Evolutionary conservation across 306 rosid genomes (phyloP).

Genomic region (Spatholobus suberectus): DNA sequence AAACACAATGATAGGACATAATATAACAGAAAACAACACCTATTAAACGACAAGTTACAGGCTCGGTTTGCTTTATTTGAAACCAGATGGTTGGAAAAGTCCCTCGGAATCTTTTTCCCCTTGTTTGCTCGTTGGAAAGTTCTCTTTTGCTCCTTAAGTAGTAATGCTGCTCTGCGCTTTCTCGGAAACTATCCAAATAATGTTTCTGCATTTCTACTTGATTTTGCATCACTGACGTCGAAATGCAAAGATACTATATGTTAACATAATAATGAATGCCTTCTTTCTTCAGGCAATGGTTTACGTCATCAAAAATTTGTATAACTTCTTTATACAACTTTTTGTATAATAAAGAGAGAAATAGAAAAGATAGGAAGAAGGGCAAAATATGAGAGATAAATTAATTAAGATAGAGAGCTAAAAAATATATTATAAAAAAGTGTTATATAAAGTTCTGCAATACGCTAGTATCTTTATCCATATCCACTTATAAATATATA

Average conservation of each 20-base stretch:
- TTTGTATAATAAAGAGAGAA: neutral
- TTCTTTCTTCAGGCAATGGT: conserved; percentile 27
- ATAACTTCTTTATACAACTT: neutral
- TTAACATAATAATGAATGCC: neutral
- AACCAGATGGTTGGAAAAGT: conserved; percentile 19
- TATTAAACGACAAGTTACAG: conserved; percentile 18
- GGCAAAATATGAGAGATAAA: neutral
- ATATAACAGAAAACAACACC: neutral
- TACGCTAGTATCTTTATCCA: neutral
- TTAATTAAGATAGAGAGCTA: neutral
- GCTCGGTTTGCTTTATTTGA: neutral
- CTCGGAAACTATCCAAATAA: neutral
- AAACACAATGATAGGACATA: neutral
- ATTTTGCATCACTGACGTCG: neutral
- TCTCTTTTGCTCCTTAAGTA: neutral
- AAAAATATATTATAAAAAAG: neutral
- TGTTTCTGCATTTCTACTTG: neutral
- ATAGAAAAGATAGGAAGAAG: neutral
- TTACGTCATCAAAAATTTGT: neutral
- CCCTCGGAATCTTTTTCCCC: conserved; percentile 21
- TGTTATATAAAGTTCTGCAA: neutral
- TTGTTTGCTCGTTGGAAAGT: conserved; percentile 18
- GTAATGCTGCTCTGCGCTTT: neutral
- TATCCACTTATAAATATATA: neutral
- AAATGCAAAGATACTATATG: neutral